Evolutionary conservation across 2,329 filamentous ascomycete genomes (phyloP), one percentile per base, ranked within the genome.

Genomic region (Penicillium aurantiogriseum): DNA sequence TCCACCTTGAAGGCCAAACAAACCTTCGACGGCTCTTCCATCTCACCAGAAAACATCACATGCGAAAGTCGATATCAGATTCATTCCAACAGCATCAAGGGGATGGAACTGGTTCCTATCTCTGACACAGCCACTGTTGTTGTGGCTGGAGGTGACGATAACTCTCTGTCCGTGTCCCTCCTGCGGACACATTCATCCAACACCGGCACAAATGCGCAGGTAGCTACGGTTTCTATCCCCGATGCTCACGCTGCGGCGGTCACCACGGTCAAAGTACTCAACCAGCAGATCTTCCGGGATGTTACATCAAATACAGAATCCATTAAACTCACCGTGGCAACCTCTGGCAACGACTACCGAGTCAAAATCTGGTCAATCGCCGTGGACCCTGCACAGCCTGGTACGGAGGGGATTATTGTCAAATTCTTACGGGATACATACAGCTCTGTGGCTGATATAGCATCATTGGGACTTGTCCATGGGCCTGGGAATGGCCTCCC

Each of bases 121-220:
- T 63, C 67, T 19, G 61, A 69, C 31, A 66, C 64, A n/a, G 63
- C 74, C 51, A 64, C 77, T 63, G 63, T 89, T 0, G 69, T 96
- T 19, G 72, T 90, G 5, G 92, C 91, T 0, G 91, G 90, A 27
- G 92, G 94, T 23, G 94, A 99, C 67, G 94, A 97, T 73, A 94
- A 94, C 60, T 88, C 88, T 4, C 73, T 97, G 0, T 87, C 83
- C 0, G 67, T 90, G 11, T 83, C 82, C 0, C 69, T 81, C 33
- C 64, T 81, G 29, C 64, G 50, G 17, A 66, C 67, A 4, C 44
- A 48, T 11, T 31, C 52, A 31, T 48, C 61, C 7, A 27, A 48
- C 5, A 17, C 51, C n/a, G 54, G 62, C 25, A 29, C 47, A 29
- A 60, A 51, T 17, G 58, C 52, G n/a, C 52, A 56, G 17, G 68